phyloP scores from a whole-genome alignment of 2,329 filamentous ascomycete species.

The Fusarium bulbicola region DNA sequence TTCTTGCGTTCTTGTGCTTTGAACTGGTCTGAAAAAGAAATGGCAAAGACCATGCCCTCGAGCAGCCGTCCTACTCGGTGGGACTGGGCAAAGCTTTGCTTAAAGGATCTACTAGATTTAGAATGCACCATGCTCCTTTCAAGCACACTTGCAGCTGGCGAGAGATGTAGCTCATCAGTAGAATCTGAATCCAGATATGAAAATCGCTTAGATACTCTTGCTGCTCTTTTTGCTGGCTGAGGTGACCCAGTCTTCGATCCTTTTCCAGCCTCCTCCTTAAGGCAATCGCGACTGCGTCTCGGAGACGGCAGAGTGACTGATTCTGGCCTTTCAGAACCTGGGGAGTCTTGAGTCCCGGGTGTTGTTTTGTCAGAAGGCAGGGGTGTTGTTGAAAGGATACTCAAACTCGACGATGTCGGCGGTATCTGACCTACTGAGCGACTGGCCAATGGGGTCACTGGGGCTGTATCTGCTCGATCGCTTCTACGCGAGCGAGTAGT shows the following conservation, averaged over 20 bases:
- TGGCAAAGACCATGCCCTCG: conserved; percentile 84
- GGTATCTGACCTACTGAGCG: conserved; percentile 10
- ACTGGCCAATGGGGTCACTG: conserved; percentile 36
- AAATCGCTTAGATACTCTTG: conserved; percentile 36
- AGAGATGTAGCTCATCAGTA: conserved; percentile 58
- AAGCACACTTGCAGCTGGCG: conserved; percentile 49
- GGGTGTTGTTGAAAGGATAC: conserved; percentile 53
- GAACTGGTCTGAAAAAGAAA: conserved; percentile 71
- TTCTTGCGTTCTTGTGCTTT: conserved; percentile 52
- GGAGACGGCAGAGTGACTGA: conserved; percentile 41
- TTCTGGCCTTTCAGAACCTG: conserved; percentile 31
- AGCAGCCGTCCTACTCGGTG: conserved; percentile 63
- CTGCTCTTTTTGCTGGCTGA: conserved; percentile 34
- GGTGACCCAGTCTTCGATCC: conserved; percentile 42
- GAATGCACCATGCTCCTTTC: conserved; percentile 49
- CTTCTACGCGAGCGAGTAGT: conserved; percentile 38
- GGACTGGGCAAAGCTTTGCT: conserved; percentile 41
- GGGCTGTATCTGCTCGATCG: conserved; percentile 26
- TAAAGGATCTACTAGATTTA: conserved; percentile 41
- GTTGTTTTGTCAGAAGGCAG: conserved; percentile 49
- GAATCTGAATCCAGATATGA: conserved; percentile 53
- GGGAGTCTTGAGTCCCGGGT: conserved; percentile 48
- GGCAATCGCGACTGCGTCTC: conserved; percentile 23
- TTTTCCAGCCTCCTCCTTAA: conserved; percentile 25
- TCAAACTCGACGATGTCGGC: conserved; percentile 52